phyloP scores from a whole-genome alignment of 2,329 filamentous ascomycete genomes.

The Penicillium sp. region DNA sequence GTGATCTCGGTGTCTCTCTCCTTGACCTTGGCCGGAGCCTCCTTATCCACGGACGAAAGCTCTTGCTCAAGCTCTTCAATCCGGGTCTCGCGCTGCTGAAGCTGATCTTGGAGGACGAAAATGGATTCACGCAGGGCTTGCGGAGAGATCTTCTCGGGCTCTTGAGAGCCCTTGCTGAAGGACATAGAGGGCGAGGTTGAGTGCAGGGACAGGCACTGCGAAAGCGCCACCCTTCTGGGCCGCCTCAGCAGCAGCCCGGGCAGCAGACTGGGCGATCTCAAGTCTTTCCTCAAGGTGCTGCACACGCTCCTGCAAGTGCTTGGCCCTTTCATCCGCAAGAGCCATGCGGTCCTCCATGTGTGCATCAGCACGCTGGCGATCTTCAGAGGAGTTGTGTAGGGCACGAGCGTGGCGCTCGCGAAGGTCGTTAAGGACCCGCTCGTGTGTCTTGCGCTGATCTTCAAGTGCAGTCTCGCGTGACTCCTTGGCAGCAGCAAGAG shows the following conservation, averaged over 20 bases:
- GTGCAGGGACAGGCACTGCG: constrained; percentile 35
- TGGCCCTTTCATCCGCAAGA: constrained; percentile 75
- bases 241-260: constrained; percentile 73
- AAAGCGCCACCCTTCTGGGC: constrained; percentile 52
- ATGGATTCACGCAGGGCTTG: constrained; percentile 95
- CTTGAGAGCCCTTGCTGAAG: constrained; percentile 42
- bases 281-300: constrained; percentile 83
- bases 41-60: constrained; percentile 63
- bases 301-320: constrained; percentile 81
- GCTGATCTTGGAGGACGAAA: constrained; percentile 89
- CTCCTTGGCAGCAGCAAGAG: constrained; percentile 51
- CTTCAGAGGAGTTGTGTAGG: constrained; percentile 68
- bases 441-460: constrained; percentile 61
- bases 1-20: constrained; percentile 91
- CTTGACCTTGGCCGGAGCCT: constrained; percentile 74
- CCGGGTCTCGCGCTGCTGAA: constrained; percentile 84
- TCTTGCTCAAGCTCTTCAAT: constrained; percentile 82
- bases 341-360: constrained; percentile 75
- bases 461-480: constrained; percentile 51
- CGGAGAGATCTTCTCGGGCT: constrained; percentile 83
- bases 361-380: constrained; percentile 72
- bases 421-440: constrained; percentile 68
- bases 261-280: constrained; percentile 81
- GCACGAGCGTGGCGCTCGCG: constrained; percentile 69
- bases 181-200: constrained; percentile 46